Evolutionary conservation across 371 early-diverging fungal species (phyloP).

Genomic region (Batrachochytrium dendrobatidis): DNA sequence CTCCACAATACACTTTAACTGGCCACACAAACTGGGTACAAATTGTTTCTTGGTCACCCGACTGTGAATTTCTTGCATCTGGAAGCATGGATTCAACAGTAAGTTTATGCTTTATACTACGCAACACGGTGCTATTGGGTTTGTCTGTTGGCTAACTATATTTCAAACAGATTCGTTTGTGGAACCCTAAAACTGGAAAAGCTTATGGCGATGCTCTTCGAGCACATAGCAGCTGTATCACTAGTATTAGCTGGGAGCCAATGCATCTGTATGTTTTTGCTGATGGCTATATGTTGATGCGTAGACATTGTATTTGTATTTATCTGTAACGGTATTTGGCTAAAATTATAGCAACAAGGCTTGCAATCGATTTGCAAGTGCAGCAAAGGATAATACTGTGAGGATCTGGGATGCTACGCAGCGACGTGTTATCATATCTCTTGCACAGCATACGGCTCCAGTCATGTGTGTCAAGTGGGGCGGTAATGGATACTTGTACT

Average conservation of each 20-base stretch:
- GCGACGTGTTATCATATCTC: conserved; percentile 66
- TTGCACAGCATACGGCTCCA: conserved; percentile 84
- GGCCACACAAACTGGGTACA: conserved; percentile 94
- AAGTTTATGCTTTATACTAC: conserved; percentile 11
- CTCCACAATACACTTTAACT: conserved; percentile 63
- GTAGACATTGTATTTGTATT: conserved; percentile 4
- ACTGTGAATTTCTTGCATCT: conserved; percentile 76
- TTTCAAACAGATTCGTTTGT: conserved; percentile 47
- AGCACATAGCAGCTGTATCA: conserved; percentile 87
- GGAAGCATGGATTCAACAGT: conserved; percentile 94
- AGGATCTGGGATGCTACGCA: conserved; percentile 89
- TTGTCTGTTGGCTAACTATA: not conserved
- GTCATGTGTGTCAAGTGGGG: conserved; percentile 93
- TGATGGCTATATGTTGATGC: not conserved
- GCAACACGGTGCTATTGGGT: not conserved
- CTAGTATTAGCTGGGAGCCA: conserved; percentile 88
- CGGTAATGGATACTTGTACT: conserved; percentile 87
- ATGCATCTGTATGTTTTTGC: conserved; percentile 55
- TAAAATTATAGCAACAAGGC: not conserved
- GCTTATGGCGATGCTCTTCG: conserved; percentile 67
- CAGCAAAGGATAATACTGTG: conserved; percentile 93
- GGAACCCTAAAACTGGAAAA: conserved; percentile 82
- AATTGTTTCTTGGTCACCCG: conserved; percentile 81
- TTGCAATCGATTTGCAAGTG: conserved; percentile 77
- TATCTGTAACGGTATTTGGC: not conserved